Base-by-base conservation (phyloP, 345 rosid species). In the Erucastrum elatum region DNA sequence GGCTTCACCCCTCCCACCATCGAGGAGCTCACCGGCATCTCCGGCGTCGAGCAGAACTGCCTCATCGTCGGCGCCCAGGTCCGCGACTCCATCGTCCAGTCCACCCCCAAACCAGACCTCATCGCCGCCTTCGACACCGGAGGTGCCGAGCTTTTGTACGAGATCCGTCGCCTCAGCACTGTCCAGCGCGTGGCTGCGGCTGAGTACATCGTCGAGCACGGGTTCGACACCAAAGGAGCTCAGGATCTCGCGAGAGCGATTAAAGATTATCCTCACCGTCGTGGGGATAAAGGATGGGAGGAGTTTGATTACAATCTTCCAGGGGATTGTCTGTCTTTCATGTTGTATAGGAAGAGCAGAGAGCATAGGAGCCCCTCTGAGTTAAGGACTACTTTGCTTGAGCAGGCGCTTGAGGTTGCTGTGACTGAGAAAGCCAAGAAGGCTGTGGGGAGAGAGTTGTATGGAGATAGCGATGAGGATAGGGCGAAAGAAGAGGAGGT, bases 41-140 rank as follows among this genome's bases (percentile, higher is more conserved):
- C 97, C 67, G 91, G 96, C 77, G 89, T 86, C 59, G 96, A 95
- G 64, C 99, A 95, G 87, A 95, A 91, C 68, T 70, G 92, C 30
- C 83, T 95, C 9, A 77, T 92, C 41, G 99, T 92, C 31, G 99
- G 85, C 2, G 88, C 98, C 1, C 81, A 90, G 74, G 98, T 95
- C 26, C 86, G 98, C 4, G 92, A 87, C 5, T 87, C 97, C 4
- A 61, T 95, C 0, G 75, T 87, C 33, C 83, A 92, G 63, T 87
- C 95, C 70, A 34, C 80, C 9, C 83, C 89, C n/a, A 88, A 85
- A 53, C 84, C 90, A 0, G 90, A 90, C 8, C 49, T 93, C 5
- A 63, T 92, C 8, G 62, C 94, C 3, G 78, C 81, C 1, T 95
- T 91, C 59, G 96, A 92, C 29, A 72, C 84, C 1, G 85, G 94